A percentile compares a stretch with the other conserved stretches of the same genome.
These are phyloP conservation scores for Saccharum spontaneum DNA, from an alignment of 176 grass and related monocot genomes.

Conservation along the genomic window DNA sequence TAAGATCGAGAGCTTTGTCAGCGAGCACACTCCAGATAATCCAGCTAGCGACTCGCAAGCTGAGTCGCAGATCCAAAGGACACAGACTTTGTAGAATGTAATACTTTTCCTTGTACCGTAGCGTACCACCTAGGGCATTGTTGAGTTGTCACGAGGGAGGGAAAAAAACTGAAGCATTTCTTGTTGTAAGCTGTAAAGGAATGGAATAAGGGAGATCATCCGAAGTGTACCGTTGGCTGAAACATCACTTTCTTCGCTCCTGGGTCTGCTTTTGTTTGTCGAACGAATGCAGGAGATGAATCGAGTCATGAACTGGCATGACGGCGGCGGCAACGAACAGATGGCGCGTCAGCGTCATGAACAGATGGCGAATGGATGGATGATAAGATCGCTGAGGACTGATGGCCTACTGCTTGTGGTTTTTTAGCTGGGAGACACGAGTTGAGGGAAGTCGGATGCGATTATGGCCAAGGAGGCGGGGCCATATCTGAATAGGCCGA, in stretches of 20 bases:
- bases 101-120: slow-evolving; percentile 35
- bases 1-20: slow-evolving; percentile 62
- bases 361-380: neutral
- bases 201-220: slow-evolving; percentile 28
- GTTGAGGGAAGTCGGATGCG: no score
- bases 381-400: no score
- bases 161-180: neutral
- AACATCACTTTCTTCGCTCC: neutral
- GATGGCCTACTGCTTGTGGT: no score
- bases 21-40: slow-evolving; percentile 6
- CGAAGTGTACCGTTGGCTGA: slow-evolving; percentile 14
- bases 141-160: slow-evolving; percentile 9
- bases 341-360: neutral
- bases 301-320: no score
- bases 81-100: slow-evolving; percentile 35
- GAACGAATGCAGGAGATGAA: no score
- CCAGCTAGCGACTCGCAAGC: slow-evolving; percentile 22
- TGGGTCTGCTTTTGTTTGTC: neutral
- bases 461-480: no score
- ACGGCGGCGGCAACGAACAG: neutral
- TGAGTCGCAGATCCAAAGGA: slow-evolving; percentile 19
- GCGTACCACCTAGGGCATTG: neutral
- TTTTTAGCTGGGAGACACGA: no score
- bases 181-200: slow-evolving; percentile 36
- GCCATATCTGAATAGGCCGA: no score